Evolutionary conservation across 2,329 filamentous ascomycete species (phyloP).

Genomic region (Drechslera avenae): DNA sequence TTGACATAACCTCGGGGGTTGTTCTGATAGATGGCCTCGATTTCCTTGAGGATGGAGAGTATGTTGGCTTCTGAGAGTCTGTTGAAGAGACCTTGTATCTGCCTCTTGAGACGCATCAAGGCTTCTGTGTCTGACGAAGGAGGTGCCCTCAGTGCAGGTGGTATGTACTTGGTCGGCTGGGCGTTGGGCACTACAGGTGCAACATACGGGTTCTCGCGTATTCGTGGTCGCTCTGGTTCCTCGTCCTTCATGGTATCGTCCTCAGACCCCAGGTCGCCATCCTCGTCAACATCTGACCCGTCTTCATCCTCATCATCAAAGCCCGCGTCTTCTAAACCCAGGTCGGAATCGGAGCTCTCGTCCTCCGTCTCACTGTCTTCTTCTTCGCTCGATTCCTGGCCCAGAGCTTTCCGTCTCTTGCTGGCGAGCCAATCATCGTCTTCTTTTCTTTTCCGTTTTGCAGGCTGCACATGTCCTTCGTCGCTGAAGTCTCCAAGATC

Average conservation of each 20-base stretch:
- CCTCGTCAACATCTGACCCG: conserved; percentile 45
- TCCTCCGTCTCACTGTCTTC: conserved; percentile 35
- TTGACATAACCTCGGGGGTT: conserved; percentile 90
- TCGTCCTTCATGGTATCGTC: conserved; percentile 38
- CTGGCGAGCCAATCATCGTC: conserved; percentile 64
- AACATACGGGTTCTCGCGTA: conserved; percentile 85
- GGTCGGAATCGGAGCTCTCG: conserved; percentile 36
- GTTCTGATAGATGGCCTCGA: conserved; percentile 82
- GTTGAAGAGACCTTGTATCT: conserved; percentile 88
- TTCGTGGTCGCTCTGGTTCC: conserved; percentile 45
- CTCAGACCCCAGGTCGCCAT: conserved; percentile 20
- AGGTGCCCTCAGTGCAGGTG: conserved; percentile 76
- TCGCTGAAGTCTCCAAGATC: conserved; percentile 60
- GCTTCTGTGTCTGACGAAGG: conserved; percentile 69
- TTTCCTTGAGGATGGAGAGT: conserved; percentile 77
- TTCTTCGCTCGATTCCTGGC: conserved; percentile 24
- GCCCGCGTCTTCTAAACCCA: conserved; percentile 26
- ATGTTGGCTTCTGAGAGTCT: conserved; percentile 91
- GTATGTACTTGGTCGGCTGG: conserved; percentile 75
- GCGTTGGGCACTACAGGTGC: conserved; percentile 64
- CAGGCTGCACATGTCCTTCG: conserved; percentile 53
- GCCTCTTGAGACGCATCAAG: conserved; percentile 72
- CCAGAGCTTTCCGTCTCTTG: conserved; percentile 60
- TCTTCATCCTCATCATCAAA: conserved; percentile 28
- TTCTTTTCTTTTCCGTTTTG: conserved; percentile 64